phyloP scores from a whole-genome alignment of 345 rosid species.

The Turritis glabra region DNA sequence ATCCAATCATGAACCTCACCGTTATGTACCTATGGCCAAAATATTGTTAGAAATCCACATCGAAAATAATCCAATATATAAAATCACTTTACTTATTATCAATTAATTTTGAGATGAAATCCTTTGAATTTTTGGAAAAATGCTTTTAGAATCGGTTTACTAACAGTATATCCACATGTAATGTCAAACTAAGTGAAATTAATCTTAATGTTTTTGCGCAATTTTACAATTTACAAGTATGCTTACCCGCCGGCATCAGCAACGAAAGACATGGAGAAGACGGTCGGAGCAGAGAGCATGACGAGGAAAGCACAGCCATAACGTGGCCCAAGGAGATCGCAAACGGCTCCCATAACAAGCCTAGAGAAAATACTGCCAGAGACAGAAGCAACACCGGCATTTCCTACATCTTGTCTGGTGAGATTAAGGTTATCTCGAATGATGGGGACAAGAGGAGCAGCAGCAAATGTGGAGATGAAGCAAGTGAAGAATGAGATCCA shows the following conservation, averaged over 20 bases:
- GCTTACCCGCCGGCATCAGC: conserved; percentile 54
- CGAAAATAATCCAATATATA: not conserved
- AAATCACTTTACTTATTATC: not conserved
- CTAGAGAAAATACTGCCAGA: conserved; percentile 91
- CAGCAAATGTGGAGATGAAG: conserved; percentile 88
- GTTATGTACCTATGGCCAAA: conserved; percentile 46
- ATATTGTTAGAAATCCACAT: not conserved
- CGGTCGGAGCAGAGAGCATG: conserved; percentile 84
- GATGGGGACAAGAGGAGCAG: conserved; percentile 87
- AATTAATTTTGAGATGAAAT: not conserved
- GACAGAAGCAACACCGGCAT: conserved; percentile 91
- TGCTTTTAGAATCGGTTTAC: not conserved
- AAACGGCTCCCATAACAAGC: conserved; percentile 88
- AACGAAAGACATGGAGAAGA: conserved; percentile 82
- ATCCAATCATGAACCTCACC: conserved; percentile 90
- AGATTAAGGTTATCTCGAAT: conserved; percentile 81
- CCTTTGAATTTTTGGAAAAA: not conserved
- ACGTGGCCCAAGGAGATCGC: conserved; percentile 82
- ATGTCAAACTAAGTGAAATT: not conserved
- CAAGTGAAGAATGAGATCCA: conserved; percentile 94
- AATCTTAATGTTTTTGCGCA: not conserved
- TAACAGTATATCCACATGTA: not conserved
- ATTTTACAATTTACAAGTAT: not conserved
- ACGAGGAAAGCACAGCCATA: conserved; percentile 82
- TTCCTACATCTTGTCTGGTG: conserved; percentile 65